A percentile compares a stretch with the other conserved stretches of the same genome.
Evolutionary conservation across 805 yeast species (phyloP).

Genomic region (Pichia ethanolica): DNA sequence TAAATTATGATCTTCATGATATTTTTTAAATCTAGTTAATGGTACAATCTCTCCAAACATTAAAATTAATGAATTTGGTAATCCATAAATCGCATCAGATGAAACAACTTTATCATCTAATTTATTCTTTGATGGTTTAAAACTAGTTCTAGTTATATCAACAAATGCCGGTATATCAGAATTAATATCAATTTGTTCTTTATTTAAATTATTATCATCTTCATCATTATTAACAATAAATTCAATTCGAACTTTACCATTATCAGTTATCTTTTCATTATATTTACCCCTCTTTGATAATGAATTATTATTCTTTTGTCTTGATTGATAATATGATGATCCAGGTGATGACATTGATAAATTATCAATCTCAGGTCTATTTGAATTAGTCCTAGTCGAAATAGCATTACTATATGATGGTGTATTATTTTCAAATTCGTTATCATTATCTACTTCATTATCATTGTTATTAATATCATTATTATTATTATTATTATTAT

Average conservation of each 20-base stretch:
- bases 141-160: constrained; percentile 34
- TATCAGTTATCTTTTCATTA: constrained; percentile 36
- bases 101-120: constrained; percentile 53
- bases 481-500: not conserved
- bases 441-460: too few species aligned
- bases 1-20: constrained; percentile 33
- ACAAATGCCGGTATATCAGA: constrained; percentile 34
- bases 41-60: constrained; percentile 69
- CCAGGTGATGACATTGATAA: constrained; percentile 6
- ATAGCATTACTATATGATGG: not conserved
- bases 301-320: not conserved
- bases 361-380: not conserved
- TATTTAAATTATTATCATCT: constrained; percentile 15
- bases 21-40: constrained; percentile 54
- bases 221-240: constrained; percentile 30
- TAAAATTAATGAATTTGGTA: constrained; percentile 72
- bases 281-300: constrained; percentile 26
- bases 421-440: too few species aligned
- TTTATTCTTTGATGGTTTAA: constrained; percentile 34
- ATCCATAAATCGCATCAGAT: constrained; percentile 75
- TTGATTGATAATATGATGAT: not conserved
- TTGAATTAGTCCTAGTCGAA: constrained; percentile 3
- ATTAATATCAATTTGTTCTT: constrained; percentile 4
- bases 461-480: not conserved
- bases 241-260: constrained; percentile 43